Evolutionary conservation across 805 yeast species (phyloP).

Genomic region (Zygosaccharomyces siamensis): DNA sequence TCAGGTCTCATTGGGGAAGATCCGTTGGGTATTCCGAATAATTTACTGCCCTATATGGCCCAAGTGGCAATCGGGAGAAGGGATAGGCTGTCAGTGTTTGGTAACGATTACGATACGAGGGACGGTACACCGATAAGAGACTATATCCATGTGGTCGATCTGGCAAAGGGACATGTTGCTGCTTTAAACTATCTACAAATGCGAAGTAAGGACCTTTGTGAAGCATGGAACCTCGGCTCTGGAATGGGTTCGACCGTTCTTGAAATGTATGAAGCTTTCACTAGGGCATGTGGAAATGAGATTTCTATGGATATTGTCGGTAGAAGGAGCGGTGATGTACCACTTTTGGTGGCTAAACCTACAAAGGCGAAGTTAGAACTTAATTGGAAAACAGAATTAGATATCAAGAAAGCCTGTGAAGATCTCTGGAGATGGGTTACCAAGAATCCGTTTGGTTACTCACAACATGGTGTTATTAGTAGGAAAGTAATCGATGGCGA

Average conservation of each 20-base stretch:
- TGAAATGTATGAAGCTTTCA: constrained; percentile 62
- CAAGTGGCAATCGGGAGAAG: constrained; percentile 74
- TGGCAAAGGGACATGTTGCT: constrained; percentile 72
- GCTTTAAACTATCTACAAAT: constrained; percentile 53
- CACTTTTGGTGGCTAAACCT: constrained; percentile 68
- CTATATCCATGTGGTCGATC: constrained; percentile 75
- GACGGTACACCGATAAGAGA: constrained; percentile 84
- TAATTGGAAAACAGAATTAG: constrained; percentile 53
- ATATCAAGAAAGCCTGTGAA: constrained; percentile 58
- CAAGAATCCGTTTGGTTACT: constrained; percentile 60
- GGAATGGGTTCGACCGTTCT: constrained; percentile 77
- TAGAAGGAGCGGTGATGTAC: constrained; percentile 73
- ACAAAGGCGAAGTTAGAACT: constrained; percentile 62
- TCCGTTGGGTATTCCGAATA: constrained; percentile 72
- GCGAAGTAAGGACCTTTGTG: constrained; percentile 39
- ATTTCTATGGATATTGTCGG: constrained; percentile 62
- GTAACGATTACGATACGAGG: constrained; percentile 62
- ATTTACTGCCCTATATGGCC: constrained; percentile 67
- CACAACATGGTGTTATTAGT: constrained; percentile 25
- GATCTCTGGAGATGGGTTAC: constrained; percentile 79
- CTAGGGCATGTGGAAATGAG: constrained; percentile 56
- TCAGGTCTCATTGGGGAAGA: constrained; percentile 78
- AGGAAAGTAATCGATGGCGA: constrained; percentile 14
- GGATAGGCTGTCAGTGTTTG: constrained; percentile 62
- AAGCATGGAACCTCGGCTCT: constrained; percentile 82